Base-by-base conservation (phyloP, 345 rosid genomes). In the Crucihimalaya himalaica region DNA sequence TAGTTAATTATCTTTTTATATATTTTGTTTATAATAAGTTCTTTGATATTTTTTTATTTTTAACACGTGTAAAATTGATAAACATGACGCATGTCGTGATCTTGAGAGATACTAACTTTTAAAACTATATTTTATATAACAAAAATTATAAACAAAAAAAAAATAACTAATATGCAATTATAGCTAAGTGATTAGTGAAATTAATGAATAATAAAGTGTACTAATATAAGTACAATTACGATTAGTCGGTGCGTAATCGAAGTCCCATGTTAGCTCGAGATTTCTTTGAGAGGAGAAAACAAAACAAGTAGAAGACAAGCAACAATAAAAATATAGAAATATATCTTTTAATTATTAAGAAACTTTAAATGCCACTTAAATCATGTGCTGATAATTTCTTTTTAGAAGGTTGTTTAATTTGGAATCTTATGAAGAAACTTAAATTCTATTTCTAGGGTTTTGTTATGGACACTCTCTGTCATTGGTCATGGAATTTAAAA, bases 221-320 rank as follows among this genome's bases (percentile, higher is more conserved):
- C 9, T 61, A 25, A 60, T 25, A 43, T 16, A 61, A 29, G 25
- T 31, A 62, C 63, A 54, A 23, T 28, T 63, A 76, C 2, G 16
- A 70, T 46, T 40, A 57, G 76, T 71, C 80, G 76, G 76, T 70
- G 76, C 54, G 56, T 39, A 47, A 40, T 77, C 63, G 66, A 65
- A 64, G 12, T 62, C 61, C 80, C 80, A 77, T 70, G 80, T 77
- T 70, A 47, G 47, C 72, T 28, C n/a, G 28, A 77, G 76, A 77
- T 77, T 64, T 77, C 72, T 70, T 70, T 71, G 80, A 56, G 71
- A 58, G 76, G 80, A 56, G 71, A 71, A 47, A 27, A 52, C 55
- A 67, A 71, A 77, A 77, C 76, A 70, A 64, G 72, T 71, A 64
- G 72, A 77, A 56, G 80, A 70, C 80, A 77, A 63, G 66, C 54